Base-by-base conservation (phyloP, 2,329 filamentous ascomycete species). In the Ophiobolus disseminans region DNA sequence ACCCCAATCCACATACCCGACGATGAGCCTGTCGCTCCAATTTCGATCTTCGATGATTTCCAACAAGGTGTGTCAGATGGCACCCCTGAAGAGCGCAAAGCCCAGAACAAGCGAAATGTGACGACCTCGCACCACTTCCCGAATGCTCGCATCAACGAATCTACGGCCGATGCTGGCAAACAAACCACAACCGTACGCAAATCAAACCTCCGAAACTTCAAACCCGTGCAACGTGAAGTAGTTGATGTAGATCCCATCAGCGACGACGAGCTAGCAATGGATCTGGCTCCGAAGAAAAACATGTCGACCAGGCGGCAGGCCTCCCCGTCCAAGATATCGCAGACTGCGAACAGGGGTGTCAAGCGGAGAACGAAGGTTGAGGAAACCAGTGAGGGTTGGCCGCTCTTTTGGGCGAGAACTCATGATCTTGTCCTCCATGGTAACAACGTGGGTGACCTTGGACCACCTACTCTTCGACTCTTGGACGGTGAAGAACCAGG, bases 141-240 rank as follows among this genome's bases (percentile, higher is more conserved):
- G n/a, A 50, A 55, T 8, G 55, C 60, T 37, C 55, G 53, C 22
- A 61, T 67, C 45, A 65, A 65, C 19, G 57, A 64, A 20, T 66
- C 56, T 9, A 63, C 53, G 2, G 35, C 42, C 19, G 53, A 38
- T 14, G 17, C 3, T 28, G 5, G 7, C 3, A 20, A 50, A 6
- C 17, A 10, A 31, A 22, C 7, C 30, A 3, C 13, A 22, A n/a
- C 31, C 7, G 19, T 3, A 19, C 30, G 9, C 13, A 39, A 25
- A 25, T 25, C 30, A 3, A 31, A 57, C 20, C 44, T 64, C 11
- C 60, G 55, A n/a, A 49, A 50, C 11, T 62, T 62, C 43, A 45
- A 26, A 11, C 45, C 53, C 16, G 41, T 26, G 9, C 36, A 49
- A n/a, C 37, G 14, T 16, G n/a, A 11, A n/a, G 14, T 14, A 9